Evolutionary conservation across 192 early-diverging fungal genomes (phyloP), one percentile per base, ranked within the genome.

Genomic region (Rhizoclosmatium globosum): DNA sequence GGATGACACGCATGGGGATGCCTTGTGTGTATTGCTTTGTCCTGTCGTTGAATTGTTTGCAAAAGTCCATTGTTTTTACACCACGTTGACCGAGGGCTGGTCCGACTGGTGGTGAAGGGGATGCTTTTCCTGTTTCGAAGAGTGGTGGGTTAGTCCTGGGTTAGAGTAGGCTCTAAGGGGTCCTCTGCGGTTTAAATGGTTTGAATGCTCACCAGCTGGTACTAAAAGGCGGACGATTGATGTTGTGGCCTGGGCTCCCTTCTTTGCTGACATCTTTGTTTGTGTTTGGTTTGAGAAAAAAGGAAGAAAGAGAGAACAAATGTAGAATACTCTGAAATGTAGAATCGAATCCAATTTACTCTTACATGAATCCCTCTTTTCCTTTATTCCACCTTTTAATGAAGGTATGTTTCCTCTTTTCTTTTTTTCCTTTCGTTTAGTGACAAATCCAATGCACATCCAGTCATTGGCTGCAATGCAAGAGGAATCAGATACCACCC

Each of bases 41-140:
- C 45, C 92, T 89, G 85, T 98, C 97, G 88, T 89, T 99, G 87
- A 99, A 99, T 79, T 92, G 92, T 87, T 97, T 97, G 87, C 96
- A 97, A 83, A 99, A 99, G 82, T 99, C 97, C 89, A 99, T 98
- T 47, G 95, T 92, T 83, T 98, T 98, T 64, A 99, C 94, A 82
- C 97, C 97, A 56, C 95, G 93, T 80, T 95, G 95, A 82, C 97
- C 97, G 17, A 99, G 91, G 3, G 95, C 96, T 48, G 97, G 96
- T 38, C 97, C 96, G 57, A 98, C 93, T 4, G 97, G 95, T 7
- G 96, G 95, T 41, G 94, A 89, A 4, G 97, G 97, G 38, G 94
- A 93, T 4, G 97, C 97, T 84, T 99, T 99, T 68, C 94, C 97
- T 2, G 96, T 94, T 31, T 31, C 0, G 41, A 93, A 91, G 44